Evolutionary conservation across 1,284 basidiomycete genomes (phyloP).

Genomic region (Moesziomyces antarcticus): DNA sequence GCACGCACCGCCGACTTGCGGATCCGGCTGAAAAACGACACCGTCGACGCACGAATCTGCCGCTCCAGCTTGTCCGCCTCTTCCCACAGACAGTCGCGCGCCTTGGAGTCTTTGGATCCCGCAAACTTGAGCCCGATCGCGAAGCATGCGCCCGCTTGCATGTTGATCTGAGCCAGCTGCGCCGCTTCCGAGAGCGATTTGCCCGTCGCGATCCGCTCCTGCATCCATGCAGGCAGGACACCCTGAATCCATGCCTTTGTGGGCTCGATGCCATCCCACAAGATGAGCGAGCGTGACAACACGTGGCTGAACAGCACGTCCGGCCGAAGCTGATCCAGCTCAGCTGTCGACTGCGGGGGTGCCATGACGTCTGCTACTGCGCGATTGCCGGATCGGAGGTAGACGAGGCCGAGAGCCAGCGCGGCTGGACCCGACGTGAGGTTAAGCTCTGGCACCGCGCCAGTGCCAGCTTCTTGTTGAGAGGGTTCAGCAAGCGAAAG

Average conservation of each 20-base stretch:
- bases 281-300: constrained; percentile 81
- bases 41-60: constrained; percentile 69
- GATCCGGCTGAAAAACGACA: constrained; percentile 53
- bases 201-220: constrained; percentile 70
- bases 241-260: constrained; percentile 80
- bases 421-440: constrained; percentile 79
- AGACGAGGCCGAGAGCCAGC: constrained; percentile 90
- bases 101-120: constrained; percentile 74
- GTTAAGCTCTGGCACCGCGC: constrained; percentile 24
- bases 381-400: constrained; percentile 81
- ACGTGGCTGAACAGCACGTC: constrained; percentile 85
- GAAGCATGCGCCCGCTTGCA: constrained; percentile 83
- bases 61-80: constrained; percentile 79
- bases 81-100: constrained; percentile 81
- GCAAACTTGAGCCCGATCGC: constrained; percentile 92
- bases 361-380: constrained; percentile 86
- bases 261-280: constrained; percentile 84
- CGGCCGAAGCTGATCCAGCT: constrained; percentile 86
- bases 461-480: constrained; percentile 1
- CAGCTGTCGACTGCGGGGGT: constrained; percentile 81
- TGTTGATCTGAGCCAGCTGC: constrained; percentile 59
- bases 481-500: constrained; percentile 2
- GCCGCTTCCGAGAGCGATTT: constrained; percentile 34
- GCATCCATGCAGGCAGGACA: constrained; percentile 80
- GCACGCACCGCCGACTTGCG: constrained; percentile 83